Evolutionary conservation across 2,329 filamentous ascomycete genomes (phyloP).

Genomic region (Cladosporium sp.): DNA sequence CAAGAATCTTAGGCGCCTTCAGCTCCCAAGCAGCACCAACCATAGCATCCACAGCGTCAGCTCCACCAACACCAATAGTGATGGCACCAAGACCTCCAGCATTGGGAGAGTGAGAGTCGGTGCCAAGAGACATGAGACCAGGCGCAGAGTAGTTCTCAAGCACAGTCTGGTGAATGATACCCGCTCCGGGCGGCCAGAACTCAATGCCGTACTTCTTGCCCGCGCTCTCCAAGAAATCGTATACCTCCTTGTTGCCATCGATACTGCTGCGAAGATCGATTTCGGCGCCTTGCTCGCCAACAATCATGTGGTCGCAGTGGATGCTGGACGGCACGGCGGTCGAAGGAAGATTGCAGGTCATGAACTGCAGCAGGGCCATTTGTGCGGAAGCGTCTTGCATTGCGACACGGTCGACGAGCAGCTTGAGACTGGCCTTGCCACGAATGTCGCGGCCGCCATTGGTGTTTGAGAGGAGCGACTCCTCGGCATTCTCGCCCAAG

Average conservation of each 20-base stretch:
- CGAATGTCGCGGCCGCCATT: slow-evolving; percentile 79
- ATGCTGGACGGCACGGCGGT: slow-evolving; percentile 96
- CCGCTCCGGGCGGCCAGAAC: slow-evolving; percentile 90
- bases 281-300: slow-evolving; percentile 85
- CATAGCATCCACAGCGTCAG: slow-evolving; percentile 93
- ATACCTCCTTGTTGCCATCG: slow-evolving; percentile 90
- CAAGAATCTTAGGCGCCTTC: slow-evolving; percentile 86
- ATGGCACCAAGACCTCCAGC: slow-evolving; percentile 91
- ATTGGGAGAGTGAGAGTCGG: slow-evolving; percentile 95
- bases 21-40: slow-evolving; percentile 97
- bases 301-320: slow-evolving; percentile 98
- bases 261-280: slow-evolving; percentile 82
- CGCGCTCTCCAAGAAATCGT: slow-evolving; percentile 93
- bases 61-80: slow-evolving; percentile 94
- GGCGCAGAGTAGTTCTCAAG: slow-evolving; percentile 97
- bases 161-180: slow-evolving; percentile 96
- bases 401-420: slow-evolving; percentile 94
- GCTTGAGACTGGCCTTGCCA: slow-evolving; percentile 86
- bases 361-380: slow-evolving; percentile 98
- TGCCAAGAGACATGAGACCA: slow-evolving; percentile 97
- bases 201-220: slow-evolving; percentile 89
- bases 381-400: slow-evolving; percentile 99
- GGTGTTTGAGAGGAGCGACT: slow-evolving; percentile 77
- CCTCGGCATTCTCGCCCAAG: slow-evolving; percentile 74
- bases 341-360: slow-evolving; percentile 84